Conservation (phyloP, 2,329 filamentous ascomycete genomes). For the Colletotrichum godetiae region DNA sequence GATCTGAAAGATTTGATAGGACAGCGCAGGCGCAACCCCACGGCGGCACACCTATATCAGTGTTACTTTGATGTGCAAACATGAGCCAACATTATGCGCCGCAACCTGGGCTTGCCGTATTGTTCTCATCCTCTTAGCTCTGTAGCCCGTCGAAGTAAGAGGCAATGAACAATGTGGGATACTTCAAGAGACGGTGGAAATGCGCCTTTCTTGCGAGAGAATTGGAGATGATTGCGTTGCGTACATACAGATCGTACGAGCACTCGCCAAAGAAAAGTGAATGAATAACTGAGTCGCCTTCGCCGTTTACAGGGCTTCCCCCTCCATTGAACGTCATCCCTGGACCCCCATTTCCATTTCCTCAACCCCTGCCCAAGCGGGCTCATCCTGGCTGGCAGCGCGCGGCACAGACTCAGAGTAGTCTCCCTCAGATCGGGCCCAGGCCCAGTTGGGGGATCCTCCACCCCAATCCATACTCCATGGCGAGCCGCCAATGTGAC, state of each 20-base stretch:
- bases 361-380: constrained; percentile 3
- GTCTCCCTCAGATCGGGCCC: constrained; percentile 20
- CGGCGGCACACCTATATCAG: neutral
- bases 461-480: constrained; percentile 8
- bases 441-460: constrained; percentile 10
- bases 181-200: too few relatives aligned
- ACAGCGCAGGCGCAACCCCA: neutral
- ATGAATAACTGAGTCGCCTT: neutral
- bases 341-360: constrained; percentile 5
- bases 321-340: constrained; percentile 14
- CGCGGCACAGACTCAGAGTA: neutral
- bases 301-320: neutral
- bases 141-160: neutral
- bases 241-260: neutral
- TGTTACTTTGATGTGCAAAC: neutral
- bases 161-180: neutral
- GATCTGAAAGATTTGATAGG: neutral
- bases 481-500: constrained; percentile 5
- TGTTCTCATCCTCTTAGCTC: neutral
- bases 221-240: too few relatives aligned
- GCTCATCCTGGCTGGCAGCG: neutral
- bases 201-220: too few relatives aligned
- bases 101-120: neutral
- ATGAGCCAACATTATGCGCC: constrained; percentile 19
- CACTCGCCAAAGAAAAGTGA: neutral